Percentiles rank a stretch among this genome's conserved stretches.
Conservation (phyloP, 345 rosid genomes). For the Euphorbia tirucalli region DNA sequence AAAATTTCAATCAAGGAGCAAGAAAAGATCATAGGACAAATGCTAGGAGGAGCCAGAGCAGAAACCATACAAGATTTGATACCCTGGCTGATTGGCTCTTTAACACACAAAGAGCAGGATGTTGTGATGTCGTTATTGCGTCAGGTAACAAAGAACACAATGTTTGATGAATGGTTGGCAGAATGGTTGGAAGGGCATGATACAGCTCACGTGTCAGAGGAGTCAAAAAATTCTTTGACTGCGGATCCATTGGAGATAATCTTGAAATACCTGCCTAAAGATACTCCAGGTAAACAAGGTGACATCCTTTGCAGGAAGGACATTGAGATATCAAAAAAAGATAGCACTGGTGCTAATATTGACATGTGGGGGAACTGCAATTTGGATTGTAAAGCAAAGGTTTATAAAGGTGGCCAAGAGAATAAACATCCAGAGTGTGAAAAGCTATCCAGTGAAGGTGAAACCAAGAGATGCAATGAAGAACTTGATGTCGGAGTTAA, state of each 20-base stretch:
- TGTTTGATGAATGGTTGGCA: slow-evolving; percentile 75
- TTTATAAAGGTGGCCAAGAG: slow-evolving; percentile 25
- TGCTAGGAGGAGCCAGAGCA: slow-evolving; percentile 72
- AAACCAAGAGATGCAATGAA: slow-evolving; percentile 27
- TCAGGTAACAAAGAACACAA: slow-evolving; percentile 65
- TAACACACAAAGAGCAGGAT: slow-evolving; percentile 58
- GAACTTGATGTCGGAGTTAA: slow-evolving; percentile 9
- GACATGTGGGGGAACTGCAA: slow-evolving; percentile 24
- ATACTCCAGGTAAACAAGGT: slow-evolving; percentile 29
- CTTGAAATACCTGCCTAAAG: slow-evolving; percentile 49
- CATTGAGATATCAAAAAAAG: slow-evolving; percentile 17
- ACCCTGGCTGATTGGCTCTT: slow-evolving; percentile 67
- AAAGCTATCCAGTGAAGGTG: slow-evolving; percentile 22
- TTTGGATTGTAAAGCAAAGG: slow-evolving; percentile 18
- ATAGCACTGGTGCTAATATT: slow-evolving; percentile 12
- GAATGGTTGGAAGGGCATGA: slow-evolving; percentile 77
- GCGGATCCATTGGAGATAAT: slow-evolving; percentile 65
- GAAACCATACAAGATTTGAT: slow-evolving; percentile 69
- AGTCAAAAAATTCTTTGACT: slow-evolving; percentile 32
- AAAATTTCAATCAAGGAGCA: slow-evolving; percentile 67
- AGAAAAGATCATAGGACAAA: slow-evolving; percentile 60
- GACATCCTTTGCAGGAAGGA: slow-evolving; percentile 20
- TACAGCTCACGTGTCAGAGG: slow-evolving; percentile 25
- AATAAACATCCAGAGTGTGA: slow-evolving; percentile 27
- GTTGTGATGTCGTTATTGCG: slow-evolving; percentile 56